phyloP scores from a whole-genome alignment of 306 rosid species.

The Casuarina equisetifolia region DNA sequence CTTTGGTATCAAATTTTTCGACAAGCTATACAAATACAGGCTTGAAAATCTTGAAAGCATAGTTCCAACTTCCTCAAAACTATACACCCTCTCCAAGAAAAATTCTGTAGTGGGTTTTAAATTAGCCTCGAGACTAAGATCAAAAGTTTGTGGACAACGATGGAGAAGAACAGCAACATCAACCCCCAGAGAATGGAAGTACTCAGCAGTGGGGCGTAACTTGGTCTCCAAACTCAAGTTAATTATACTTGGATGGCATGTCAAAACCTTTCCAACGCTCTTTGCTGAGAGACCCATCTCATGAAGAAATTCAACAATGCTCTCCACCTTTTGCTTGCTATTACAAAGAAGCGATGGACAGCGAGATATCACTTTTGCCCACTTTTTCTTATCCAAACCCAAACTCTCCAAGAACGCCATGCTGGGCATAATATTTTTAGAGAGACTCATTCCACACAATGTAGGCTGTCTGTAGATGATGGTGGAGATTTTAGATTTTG shows the following conservation, averaged over 20 bases:
- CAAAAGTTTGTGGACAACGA: constrained; percentile 69
- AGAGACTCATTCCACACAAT: constrained; percentile 84
- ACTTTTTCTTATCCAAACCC: constrained; percentile 79
- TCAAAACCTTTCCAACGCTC: constrained; percentile 72
- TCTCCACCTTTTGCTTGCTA: constrained; percentile 66
- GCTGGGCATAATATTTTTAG: constrained; percentile 74
- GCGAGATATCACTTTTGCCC: constrained; percentile 86
- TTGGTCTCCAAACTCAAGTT: constrained; percentile 84
- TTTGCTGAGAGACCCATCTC: constrained; percentile 71
- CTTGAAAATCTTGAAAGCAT: constrained; percentile 84
- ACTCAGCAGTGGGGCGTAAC: constrained; percentile 72
- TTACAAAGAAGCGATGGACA: constrained; percentile 76
- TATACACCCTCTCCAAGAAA: constrained; percentile 72
- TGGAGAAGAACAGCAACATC: constrained; percentile 59
- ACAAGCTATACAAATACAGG: constrained; percentile 73
- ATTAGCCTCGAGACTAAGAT: constrained; percentile 75
- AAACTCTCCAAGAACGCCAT: constrained; percentile 73
- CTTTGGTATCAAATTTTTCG: constrained; percentile 62
- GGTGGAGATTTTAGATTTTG: constrained; percentile 58
- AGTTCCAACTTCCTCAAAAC: constrained; percentile 63
- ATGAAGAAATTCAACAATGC: constrained; percentile 52
- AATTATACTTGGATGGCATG: constrained; percentile 71
- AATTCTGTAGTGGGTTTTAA: constrained; percentile 75
- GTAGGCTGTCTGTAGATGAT: constrained; percentile 81
- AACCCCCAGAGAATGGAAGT: constrained; percentile 33